Evolutionary conservation across 2,329 filamentous ascomycete species (phyloP).

Genomic region (Sarocladiaceae sp.): DNA sequence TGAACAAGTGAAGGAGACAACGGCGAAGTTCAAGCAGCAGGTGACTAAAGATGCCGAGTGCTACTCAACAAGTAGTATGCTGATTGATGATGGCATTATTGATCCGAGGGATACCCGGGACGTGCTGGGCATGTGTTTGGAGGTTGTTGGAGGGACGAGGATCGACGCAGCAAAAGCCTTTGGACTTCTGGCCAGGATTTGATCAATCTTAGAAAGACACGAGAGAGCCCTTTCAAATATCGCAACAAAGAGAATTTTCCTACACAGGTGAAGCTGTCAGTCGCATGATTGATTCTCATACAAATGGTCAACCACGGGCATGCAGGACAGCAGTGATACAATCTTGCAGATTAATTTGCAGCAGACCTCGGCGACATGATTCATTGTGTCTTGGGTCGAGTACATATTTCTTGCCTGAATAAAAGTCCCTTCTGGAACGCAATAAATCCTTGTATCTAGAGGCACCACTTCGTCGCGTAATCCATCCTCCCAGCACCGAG

Average conservation of each 20-base stretch:
- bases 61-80: slow-evolving; percentile 18
- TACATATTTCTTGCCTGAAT: too few relatives aligned
- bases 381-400: too few relatives aligned
- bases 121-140: slow-evolving; percentile 25
- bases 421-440: too few relatives aligned
- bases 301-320: too few relatives aligned
- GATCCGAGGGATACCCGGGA: slow-evolving; percentile 19
- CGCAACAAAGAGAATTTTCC: not conserved
- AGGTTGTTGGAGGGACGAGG: slow-evolving; percentile 21
- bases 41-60: slow-evolving; percentile 18
- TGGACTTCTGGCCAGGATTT: not conserved
- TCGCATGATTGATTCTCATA: too few relatives aligned
- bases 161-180: not conserved
- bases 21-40: slow-evolving; percentile 14
- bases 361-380: too few relatives aligned
- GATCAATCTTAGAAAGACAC: not conserved
- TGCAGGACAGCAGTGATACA: too few relatives aligned
- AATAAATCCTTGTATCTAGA: too few relatives aligned
- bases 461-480: too few relatives aligned
- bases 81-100: slow-evolving; percentile 27
- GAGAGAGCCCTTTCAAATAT: not conserved
- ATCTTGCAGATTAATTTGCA: too few relatives aligned
- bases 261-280: not conserved
- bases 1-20: slow-evolving; percentile 5
- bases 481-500: too few relatives aligned